These are phyloP conservation scores for Fomitopsis schrenkii DNA, from an alignment of 1,284 basidiomycete genomes.

Conservation along the genomic window DNA sequence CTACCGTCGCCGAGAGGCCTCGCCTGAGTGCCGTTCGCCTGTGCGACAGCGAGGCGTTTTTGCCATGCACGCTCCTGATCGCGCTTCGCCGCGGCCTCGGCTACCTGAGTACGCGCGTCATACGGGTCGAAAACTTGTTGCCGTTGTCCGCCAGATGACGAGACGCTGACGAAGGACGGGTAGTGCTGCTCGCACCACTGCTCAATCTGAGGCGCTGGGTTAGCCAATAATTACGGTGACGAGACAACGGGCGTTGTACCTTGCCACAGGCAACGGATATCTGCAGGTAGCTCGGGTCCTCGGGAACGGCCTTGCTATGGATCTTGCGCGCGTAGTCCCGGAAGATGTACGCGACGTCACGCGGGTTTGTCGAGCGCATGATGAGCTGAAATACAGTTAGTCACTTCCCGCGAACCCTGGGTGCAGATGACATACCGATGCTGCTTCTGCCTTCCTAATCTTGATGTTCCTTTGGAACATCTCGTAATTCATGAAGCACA, in stretches of 20 bases:
- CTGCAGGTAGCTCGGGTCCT: slow-evolving; percentile 86
- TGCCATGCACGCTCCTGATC: slow-evolving; percentile 38
- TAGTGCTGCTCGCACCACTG: slow-evolving; percentile 89
- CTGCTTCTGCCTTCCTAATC: slow-evolving; percentile 91
- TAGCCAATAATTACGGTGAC: background rate
- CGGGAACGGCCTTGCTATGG: slow-evolving; percentile 73
- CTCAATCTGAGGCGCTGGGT: slow-evolving; percentile 60
- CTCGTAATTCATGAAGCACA: slow-evolving; percentile 92
- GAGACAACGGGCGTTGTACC: slow-evolving; percentile 31
- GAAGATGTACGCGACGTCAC: slow-evolving; percentile 91
- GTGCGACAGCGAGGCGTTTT: slow-evolving; percentile 32
- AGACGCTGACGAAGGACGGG: slow-evolving; percentile 74
- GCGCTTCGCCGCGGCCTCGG: slow-evolving; percentile 35
- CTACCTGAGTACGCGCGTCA: slow-evolving; percentile 57
- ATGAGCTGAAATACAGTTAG: slow-evolving; percentile 60
- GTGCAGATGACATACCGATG: slow-evolving; percentile 48
- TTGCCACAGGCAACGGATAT: slow-evolving; percentile 81
- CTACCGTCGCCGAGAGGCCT: slow-evolving; percentile 7
- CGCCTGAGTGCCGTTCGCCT: slow-evolving; percentile 10
- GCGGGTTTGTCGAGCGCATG: slow-evolving; percentile 85
- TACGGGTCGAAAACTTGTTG: slow-evolving; percentile 37
- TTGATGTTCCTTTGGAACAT: slow-evolving; percentile 93
- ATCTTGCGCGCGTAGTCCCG: slow-evolving; percentile 79
- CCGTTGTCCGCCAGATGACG: slow-evolving; percentile 24
- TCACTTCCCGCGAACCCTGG: slow-evolving; percentile 2